Evolutionary conservation across 805 yeast genomes (phyloP), one percentile per base, ranked within the genome.

Genomic region (Starmerella tilneyi): DNA sequence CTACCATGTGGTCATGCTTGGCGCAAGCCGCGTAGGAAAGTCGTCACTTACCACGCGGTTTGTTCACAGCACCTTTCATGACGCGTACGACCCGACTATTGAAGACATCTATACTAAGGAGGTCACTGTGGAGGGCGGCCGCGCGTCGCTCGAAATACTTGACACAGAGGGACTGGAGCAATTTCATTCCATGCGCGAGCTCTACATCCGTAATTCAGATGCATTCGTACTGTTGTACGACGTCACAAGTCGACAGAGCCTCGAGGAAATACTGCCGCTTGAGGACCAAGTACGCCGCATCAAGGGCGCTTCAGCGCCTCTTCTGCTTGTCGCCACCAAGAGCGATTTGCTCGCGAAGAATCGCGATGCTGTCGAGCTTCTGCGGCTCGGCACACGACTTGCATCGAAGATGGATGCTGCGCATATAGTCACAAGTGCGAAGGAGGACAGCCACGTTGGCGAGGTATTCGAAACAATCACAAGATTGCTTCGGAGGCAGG

Each of bases 21-120:
- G 98, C 49, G 94, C 96, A 12, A 96, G 96, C 56, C 96, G 96
- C 65, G 96, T 85, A 8, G 98, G 98, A 56, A 89, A 89, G 59
- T 84, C 96, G 20, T 86, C 94, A 31, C 69, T 89, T 32, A 86
- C 96, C 1, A 94, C 85, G 5, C 94, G 85, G 60, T 88, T 82
- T 59, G 94, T 85, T 3, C 94, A 84, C 61, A 92, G 92, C 9
- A 81, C 82, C 2, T 88, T 84, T 62, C 76, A 84, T 45, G 96
- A 89, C 58, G 74, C 85, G 29, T 89, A 89, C 65, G 97, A 89
- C 59, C 97, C 98, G 8, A 92, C 98, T 8, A 92, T 89, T 53
- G 98, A 89, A 61, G 97, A 89, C 59, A 84, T 96, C 0, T 92
- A 89, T 64, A 70, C 94, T 38, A 88, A 85, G 59, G 88, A 84